Conservation (phyloP, 2,329 filamentous ascomycete species). For the Cyphellophora attinorum region DNA sequence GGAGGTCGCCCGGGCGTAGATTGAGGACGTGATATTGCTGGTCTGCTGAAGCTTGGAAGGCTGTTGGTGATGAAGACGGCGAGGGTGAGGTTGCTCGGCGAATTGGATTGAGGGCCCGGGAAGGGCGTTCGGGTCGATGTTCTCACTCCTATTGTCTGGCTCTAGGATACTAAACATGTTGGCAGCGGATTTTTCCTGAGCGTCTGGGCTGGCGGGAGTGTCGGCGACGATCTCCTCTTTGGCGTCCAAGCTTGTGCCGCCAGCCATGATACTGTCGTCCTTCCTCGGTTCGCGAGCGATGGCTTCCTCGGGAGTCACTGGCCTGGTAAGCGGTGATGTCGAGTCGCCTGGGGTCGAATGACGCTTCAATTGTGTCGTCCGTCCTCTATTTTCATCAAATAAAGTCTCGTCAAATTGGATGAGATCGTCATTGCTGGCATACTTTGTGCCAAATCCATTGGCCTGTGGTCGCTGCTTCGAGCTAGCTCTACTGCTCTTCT, state of each 20-base stretch:
- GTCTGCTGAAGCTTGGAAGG: constrained; percentile 2
- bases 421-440: too few relatives aligned
- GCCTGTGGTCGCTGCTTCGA: too few relatives aligned
- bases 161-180: too few relatives aligned
- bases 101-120: constrained; percentile 69
- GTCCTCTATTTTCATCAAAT: background rate
- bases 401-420: constrained; percentile 8
- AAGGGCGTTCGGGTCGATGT: constrained; percentile 42
- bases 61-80: constrained; percentile 24
- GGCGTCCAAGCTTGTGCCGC: too few relatives aligned
- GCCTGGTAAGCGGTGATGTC: background rate
- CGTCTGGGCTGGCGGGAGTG: too few relatives aligned
- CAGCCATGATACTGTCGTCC: background rate
- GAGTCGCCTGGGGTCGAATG: background rate
- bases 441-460: too few relatives aligned
- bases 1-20: constrained; percentile 25
- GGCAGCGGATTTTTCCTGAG: too few relatives aligned
- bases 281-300: background rate
- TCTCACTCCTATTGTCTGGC: too few relatives aligned
- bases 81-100: constrained; percentile 37
- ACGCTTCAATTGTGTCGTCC: background rate
- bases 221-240: too few relatives aligned
- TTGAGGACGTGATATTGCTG: constrained; percentile 20
- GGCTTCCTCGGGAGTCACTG: background rate
- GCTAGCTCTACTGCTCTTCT: constrained; percentile 16